Evolutionary conservation across 192 early-diverging fungal genomes (phyloP).

Genomic region (Umbelopsis sp.): DNA sequence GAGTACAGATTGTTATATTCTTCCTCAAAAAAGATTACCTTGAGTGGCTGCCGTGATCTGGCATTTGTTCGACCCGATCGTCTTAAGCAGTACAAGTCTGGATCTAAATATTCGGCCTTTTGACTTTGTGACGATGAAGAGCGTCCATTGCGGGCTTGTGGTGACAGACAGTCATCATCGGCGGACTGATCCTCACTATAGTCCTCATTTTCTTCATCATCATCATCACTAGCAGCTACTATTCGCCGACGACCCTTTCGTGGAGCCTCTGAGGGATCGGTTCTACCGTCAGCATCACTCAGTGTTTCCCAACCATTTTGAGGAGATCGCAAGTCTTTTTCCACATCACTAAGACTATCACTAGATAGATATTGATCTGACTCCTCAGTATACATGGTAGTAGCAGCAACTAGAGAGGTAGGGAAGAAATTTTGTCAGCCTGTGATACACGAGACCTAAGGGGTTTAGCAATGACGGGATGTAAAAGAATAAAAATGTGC

Average conservation of each 20-base stretch:
- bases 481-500: too few species aligned
- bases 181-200: neutral
- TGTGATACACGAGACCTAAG: too few species aligned
- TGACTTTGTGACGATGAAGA: slow-evolving; percentile 1
- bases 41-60: slow-evolving; percentile 34
- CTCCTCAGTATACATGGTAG: slow-evolving; percentile 15
- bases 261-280: neutral
- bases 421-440: neutral
- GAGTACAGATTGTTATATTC: too few species aligned
- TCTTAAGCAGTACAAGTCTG: slow-evolving; percentile 68
- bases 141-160: neutral
- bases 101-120: slow-evolving; percentile 43
- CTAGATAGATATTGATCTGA: slow-evolving; percentile 13
- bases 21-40: slow-evolving; percentile 24
- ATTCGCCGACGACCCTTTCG: slow-evolving; percentile 12
- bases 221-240: neutral
- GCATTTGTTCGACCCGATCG: slow-evolving; percentile 55
- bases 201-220: neutral
- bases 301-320: slow-evolving; percentile 4
- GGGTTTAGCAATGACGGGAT: too few species aligned
- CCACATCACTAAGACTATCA: slow-evolving; percentile 19
- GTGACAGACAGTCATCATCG: neutral
- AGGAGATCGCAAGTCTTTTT: slow-evolving; percentile 18
- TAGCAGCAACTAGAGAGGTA: neutral
- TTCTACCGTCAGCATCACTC: neutral